Percentiles rank a stretch among this genome's conserved stretches.
Evolutionary conservation across 495 filamentous ascomycete genomes (phyloP).

Genomic region (Penicillium longicatenatum): DNA sequence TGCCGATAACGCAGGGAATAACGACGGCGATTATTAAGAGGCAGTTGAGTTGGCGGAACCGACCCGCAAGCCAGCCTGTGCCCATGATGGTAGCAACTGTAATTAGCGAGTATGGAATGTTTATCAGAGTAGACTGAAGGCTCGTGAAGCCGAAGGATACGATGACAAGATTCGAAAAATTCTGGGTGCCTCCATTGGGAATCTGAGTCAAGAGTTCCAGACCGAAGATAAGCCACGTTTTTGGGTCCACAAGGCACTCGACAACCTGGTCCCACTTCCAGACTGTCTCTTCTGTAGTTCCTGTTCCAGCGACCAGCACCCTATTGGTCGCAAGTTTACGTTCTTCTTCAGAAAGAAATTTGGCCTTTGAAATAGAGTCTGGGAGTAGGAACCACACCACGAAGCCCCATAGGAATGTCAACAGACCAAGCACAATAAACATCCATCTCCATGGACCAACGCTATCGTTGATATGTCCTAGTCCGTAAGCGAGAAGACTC

Average conservation of each 20-base stretch:
- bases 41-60: constrained; percentile 33
- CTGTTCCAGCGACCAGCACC: constrained; percentile 39
- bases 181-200: constrained; percentile 47
- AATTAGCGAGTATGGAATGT: constrained; percentile 45
- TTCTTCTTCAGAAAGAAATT: constrained; percentile 57
- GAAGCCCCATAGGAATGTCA: constrained; percentile 57
- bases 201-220: constrained; percentile 56
- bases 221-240: constrained; percentile 61
- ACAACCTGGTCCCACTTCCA: constrained; percentile 57
- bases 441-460: constrained; percentile 56
- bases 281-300: constrained; percentile 54
- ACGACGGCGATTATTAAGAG: constrained; percentile 35
- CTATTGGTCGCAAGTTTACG: constrained; percentile 56
- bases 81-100: constrained; percentile 37
- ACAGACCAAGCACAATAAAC: constrained; percentile 53
- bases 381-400: constrained; percentile 57
- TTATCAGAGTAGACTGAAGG: constrained; percentile 44
- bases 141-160: constrained; percentile 46
- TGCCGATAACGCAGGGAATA: constrained; percentile 48
- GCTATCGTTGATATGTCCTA: constrained; percentile 52
- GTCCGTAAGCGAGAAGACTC: constrained; percentile 58
- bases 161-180: constrained; percentile 49
- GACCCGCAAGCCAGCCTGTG: constrained; percentile 41
- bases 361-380: constrained; percentile 61
- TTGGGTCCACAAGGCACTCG: constrained; percentile 57